Evolutionary conservation across 805 yeast genomes (phyloP).

Genomic region (Allodekkera sacchari): DNA sequence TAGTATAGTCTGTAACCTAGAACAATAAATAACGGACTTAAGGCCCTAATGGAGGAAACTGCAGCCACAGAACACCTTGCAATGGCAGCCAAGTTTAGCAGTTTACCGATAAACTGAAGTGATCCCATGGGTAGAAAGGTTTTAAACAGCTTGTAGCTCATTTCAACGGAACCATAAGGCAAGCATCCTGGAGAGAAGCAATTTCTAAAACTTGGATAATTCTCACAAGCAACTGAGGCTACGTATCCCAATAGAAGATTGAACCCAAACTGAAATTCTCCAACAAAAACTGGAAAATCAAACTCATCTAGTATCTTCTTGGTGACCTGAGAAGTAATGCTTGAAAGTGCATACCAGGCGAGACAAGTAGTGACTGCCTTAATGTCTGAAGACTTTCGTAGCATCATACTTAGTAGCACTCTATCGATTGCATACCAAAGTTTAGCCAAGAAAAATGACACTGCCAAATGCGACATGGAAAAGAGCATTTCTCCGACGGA

Average conservation of each 20-base stretch:
- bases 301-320: slow-evolving; percentile 46
- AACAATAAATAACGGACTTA: slow-evolving; percentile 56
- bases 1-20: slow-evolving; percentile 45
- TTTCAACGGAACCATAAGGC: slow-evolving; percentile 27
- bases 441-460: no score
- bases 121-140: slow-evolving; percentile 56
- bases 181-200: slow-evolving; percentile 48
- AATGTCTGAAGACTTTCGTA: slow-evolving; percentile 25
- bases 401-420: not conserved
- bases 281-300: slow-evolving; percentile 54
- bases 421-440: not conserved
- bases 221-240: slow-evolving; percentile 7
- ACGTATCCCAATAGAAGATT: slow-evolving; percentile 29
- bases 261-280: slow-evolving; percentile 54
- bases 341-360: slow-evolving; percentile 54
- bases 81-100: slow-evolving; percentile 55
- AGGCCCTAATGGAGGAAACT: slow-evolving; percentile 61
- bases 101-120: slow-evolving; percentile 59
- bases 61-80: slow-evolving; percentile 60
- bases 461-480: no score
- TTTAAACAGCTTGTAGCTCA: slow-evolving; percentile 33
- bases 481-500: no score
- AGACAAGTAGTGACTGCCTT: slow-evolving; percentile 36
- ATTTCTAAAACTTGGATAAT: slow-evolving; percentile 6
- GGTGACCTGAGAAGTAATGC: slow-evolving; percentile 58